Evolutionary conservation across 805 yeast genomes (phyloP), one percentile per base, ranked within the genome.

Genomic region (Saccharomycopsis synnaedendra): DNA sequence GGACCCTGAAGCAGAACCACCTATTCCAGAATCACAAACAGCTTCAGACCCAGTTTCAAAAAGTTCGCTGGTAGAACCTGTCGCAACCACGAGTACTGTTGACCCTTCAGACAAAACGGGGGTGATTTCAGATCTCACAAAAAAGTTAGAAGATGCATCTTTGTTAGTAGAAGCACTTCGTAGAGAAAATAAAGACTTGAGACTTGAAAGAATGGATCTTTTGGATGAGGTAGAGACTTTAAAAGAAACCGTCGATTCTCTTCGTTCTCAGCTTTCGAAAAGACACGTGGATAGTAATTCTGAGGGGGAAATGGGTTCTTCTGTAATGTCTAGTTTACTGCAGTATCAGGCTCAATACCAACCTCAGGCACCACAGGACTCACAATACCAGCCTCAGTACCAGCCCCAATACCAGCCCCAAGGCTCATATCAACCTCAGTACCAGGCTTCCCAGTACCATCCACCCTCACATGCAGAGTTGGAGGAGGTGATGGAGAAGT

Each of bases 401-500:
- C 52, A 28, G 34, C 33, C 28, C 38, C 42, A 54, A 49, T 3
- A 53, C 38, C 60, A 10, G n/a, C 19, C 19, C 19, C 19, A 19
- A 19, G 19, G 19, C 19, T 19, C 19, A 19, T 19, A 19, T 19
- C 54, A 48, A 51, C 49, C 54, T 60, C 58, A 46, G 54, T 46
- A 55, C 54, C 43, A 36, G 3, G 10, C 39, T 11, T 49, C 11
- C 32, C 33, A 28, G 39, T 39, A 54, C 49, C 52, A 44, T 49
- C 10, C 36, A 34, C 8, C n/a, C 40, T 68, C 69, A 45, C 58
- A 73, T 32, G 76, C 75, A 52, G 74, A 77, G 5, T 72, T 72
- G 8, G 79, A 77, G 56, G 70, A 78, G 47, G 69, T 74, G 41
- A 64, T 89, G 54, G 68, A 71, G 59, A 78, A 76, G 54, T 89